Percentiles rank a stretch among this genome's conserved stretches.
These are phyloP conservation scores for Pleurotus pulmonarius DNA, from an alignment of 768 basidiomycete species.

Conservation along the genomic window DNA sequence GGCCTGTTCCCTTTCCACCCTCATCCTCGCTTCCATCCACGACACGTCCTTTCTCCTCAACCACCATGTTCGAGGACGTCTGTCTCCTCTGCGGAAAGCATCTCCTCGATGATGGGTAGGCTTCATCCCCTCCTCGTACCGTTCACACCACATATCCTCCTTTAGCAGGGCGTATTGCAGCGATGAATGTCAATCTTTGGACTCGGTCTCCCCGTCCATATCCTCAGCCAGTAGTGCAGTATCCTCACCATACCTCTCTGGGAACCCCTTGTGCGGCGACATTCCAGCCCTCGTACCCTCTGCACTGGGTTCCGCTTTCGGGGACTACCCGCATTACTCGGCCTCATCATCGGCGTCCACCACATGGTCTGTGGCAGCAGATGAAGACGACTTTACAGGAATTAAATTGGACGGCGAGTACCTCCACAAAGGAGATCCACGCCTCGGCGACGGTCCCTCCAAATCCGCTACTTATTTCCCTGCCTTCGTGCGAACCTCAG, in stretches of 20 bases:
- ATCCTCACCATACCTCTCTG: conserved; percentile 57
- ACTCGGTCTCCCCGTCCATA: conserved; percentile 63
- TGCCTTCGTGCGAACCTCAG: conserved; percentile 32
- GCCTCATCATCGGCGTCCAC: conserved; percentile 65
- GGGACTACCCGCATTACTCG: conserved; percentile 46
- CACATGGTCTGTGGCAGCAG: conserved; percentile 61
- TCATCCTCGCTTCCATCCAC: conserved; percentile 11
- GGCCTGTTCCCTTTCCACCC: conserved; percentile 11
- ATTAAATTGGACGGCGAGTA: conserved; percentile 29
- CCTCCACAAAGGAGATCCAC: conserved; percentile 39
- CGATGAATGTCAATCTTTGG: conserved; percentile 59
- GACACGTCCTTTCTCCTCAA: conserved; percentile 6
- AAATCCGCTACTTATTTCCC: conserved; percentile 37
- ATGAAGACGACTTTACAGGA: conserved; percentile 55
- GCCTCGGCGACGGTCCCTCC: conserved; percentile 35
- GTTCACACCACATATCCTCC: conserved; percentile 14
- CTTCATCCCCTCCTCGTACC: conserved; percentile 14
- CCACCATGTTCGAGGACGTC: conserved; percentile 72
- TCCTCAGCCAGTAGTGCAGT: conserved; percentile 66
- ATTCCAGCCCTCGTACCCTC: conserved; percentile 67
- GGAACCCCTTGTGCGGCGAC: conserved; percentile 50
- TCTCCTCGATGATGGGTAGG: conserved; percentile 60
- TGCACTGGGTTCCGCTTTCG: conserved; percentile 55
- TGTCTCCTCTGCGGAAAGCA: conserved; percentile 72
- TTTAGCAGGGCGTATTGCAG: conserved; percentile 67